Percentiles rank a stretch among this genome's conserved stretches.
These are phyloP conservation scores for Raffaelea arxii DNA, from an alignment of 2,329 filamentous ascomycete species.

Conservation along the genomic window DNA sequence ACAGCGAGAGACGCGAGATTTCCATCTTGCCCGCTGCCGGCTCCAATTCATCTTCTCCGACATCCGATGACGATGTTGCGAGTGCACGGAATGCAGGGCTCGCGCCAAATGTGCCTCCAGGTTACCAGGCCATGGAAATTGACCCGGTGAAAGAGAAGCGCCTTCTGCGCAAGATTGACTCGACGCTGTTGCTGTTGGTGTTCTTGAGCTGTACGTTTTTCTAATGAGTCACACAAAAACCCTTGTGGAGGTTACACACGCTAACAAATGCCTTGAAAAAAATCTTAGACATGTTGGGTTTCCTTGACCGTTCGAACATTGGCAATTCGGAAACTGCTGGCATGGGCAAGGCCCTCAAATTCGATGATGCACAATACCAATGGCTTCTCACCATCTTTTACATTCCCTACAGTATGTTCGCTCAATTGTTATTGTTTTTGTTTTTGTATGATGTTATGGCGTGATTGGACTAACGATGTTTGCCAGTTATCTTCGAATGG, in stretches of 20 bases:
- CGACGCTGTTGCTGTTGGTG: slow-evolving; percentile 20
- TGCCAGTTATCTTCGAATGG: slow-evolving; percentile 30
- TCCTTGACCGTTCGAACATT: slow-evolving; percentile 18
- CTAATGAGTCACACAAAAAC: too few relatives aligned
- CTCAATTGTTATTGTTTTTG: not conserved
- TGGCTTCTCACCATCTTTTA: slow-evolving; percentile 36
- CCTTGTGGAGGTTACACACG: too few relatives aligned
- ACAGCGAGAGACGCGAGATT: slow-evolving; percentile 1
- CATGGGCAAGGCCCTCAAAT: slow-evolving; percentile 22
- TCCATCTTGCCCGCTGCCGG: not conserved
- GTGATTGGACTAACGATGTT: too few relatives aligned
- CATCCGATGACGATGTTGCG: not conserved
- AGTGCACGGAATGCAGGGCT: not conserved
- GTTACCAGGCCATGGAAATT: slow-evolving; percentile 12
- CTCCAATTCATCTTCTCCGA: too few relatives aligned
- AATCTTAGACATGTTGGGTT: slow-evolving; percentile 17
- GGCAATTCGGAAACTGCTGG: slow-evolving; percentile 17
- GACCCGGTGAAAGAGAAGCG: slow-evolving; percentile 21
- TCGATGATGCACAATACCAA: slow-evolving; percentile 28
- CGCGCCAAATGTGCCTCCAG: not conserved
- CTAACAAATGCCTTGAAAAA: too few relatives aligned
- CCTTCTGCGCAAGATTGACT: slow-evolving; percentile 24
- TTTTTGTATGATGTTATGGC: not conserved
- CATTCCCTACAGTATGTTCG: slow-evolving; percentile 29
- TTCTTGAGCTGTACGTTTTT: slow-evolving; percentile 20